These are phyloP conservation scores for Suillus subalutaceus DNA, from an alignment of 768 basidiomycete genomes.

Conservation along the genomic window DNA sequence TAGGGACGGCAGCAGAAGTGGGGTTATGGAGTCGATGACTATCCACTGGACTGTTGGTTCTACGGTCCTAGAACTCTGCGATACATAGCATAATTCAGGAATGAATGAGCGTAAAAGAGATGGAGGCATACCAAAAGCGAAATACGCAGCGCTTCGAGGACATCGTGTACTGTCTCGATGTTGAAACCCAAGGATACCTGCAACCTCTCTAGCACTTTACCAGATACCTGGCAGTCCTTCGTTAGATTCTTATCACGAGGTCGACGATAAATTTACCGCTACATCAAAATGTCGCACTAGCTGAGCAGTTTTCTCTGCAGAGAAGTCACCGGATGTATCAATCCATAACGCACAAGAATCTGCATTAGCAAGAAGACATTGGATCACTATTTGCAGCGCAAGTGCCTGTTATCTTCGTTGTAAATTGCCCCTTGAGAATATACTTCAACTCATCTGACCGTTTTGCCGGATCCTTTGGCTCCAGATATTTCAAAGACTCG, in stretches of 20 bases:
- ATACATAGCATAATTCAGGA: slow-evolving; percentile 8
- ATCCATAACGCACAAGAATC: slow-evolving; percentile 63
- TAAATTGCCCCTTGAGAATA: slow-evolving; percentile 4
- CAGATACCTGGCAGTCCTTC: slow-evolving; percentile 24
- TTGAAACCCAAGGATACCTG: slow-evolving; percentile 62
- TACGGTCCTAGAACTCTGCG: slow-evolving; percentile 15
- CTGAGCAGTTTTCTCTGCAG: slow-evolving; percentile 47
- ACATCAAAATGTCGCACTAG: slow-evolving; percentile 36
- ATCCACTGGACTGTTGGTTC: slow-evolving; percentile 43
- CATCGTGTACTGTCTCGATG: slow-evolving; percentile 52
- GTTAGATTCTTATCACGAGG: neutral
- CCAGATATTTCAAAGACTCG: slow-evolving; percentile 73
- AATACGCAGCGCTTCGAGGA: slow-evolving; percentile 48
- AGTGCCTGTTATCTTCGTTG: slow-evolving; percentile 49
- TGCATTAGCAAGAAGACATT: slow-evolving; percentile 45
- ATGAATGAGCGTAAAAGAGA: slow-evolving; percentile 10
- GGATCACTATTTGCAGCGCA: slow-evolving; percentile 59
- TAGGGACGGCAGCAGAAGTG: slow-evolving; percentile 63
- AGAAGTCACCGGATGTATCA: slow-evolving; percentile 72
- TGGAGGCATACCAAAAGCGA: slow-evolving; percentile 32
- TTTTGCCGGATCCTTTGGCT: slow-evolving; percentile 65
- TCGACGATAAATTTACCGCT: slow-evolving; percentile 25
- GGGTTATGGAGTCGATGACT: slow-evolving; percentile 68
- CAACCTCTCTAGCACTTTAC: slow-evolving; percentile 53
- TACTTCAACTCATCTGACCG: slow-evolving; percentile 45